A percentile compares a stretch with the other conserved stretches of the same genome.
Evolutionary conservation across 2,329 filamentous ascomycete genomes (phyloP).

Genomic region (Rhinocladiella mackenziei): DNA sequence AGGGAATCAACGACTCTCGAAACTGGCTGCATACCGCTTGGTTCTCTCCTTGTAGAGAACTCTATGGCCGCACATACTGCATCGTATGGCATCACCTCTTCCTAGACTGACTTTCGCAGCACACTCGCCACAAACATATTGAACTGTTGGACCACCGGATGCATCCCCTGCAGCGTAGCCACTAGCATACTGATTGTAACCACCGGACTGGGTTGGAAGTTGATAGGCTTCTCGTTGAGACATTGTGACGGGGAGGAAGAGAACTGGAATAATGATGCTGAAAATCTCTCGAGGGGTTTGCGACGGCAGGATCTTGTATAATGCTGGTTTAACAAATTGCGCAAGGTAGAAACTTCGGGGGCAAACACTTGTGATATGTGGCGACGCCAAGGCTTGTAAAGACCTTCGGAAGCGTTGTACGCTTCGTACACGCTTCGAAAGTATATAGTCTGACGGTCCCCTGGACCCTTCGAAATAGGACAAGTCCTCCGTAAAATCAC

Average conservation of each 20-base stretch:
- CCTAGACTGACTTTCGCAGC: slow-evolving; percentile 71
- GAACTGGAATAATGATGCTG: no score
- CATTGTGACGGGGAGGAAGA: no score
- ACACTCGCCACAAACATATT: slow-evolving; percentile 80
- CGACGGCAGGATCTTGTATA: no score
- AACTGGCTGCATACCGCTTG: slow-evolving; percentile 64
- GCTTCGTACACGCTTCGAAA: no score
- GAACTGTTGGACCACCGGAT: slow-evolving; percentile 53
- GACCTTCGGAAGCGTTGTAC: no score
- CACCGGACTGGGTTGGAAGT: slow-evolving; percentile 56
- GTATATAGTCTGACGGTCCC: no score
- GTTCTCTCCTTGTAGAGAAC: slow-evolving; percentile 97
- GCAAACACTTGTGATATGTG: no score
- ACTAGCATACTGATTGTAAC: slow-evolving; percentile 32
- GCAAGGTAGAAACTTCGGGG: neutral
- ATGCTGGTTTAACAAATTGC: no score
- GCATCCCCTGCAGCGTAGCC: slow-evolving; percentile 40
- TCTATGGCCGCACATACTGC: slow-evolving; percentile 89
- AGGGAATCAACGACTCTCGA: neutral
- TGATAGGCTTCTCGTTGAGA: slow-evolving; percentile 69
- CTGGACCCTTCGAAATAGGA: no score
- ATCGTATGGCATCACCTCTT: slow-evolving; percentile 75
- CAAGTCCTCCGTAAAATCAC: no score
- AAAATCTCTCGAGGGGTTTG: no score
- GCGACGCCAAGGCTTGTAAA: no score